phyloP scores from a whole-genome alignment of 306 rosid species.

The Rosa lucieae region DNA sequence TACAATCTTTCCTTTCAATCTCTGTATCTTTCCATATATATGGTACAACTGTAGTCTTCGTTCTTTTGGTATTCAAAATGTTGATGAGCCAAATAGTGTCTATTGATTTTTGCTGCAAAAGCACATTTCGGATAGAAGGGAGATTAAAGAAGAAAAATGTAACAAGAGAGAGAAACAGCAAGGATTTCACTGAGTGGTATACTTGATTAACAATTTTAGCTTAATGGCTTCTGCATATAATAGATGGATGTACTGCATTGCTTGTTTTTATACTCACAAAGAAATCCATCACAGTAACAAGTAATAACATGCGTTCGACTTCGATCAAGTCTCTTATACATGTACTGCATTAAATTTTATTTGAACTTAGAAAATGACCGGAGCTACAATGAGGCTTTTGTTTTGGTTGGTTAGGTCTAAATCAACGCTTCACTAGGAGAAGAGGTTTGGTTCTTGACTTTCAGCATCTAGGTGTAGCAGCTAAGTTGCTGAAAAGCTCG shows the following conservation, averaged over 20 bases:
- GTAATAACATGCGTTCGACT: neutral
- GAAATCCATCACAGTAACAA: neutral
- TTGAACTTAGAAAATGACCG: too few species aligned
- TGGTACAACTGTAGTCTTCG: neutral
- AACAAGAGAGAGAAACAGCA: neutral
- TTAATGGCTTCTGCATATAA: neutral
- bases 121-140: neutral
- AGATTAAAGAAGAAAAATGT: neutral
- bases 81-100: neutral
- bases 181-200: neutral
- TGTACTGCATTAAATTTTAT: too few species aligned
- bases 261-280: neutral
- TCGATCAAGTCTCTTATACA: neutral
- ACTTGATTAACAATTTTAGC: too few species aligned
- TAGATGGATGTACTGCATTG: neutral
- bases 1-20: neutral
- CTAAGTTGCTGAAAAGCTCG: neutral
- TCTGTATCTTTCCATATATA: conserved; percentile 2
- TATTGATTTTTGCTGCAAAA: neutral
- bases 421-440: neutral
- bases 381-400: too few species aligned
- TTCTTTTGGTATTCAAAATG: neutral
- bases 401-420: neutral
- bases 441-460: neutral
- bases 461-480: neutral